Percentiles rank a stretch among this genome's conserved stretches.
phyloP scores from a whole-genome alignment of 1,284 basidiomycete genomes.

The Ceratobasidium sp. region DNA sequence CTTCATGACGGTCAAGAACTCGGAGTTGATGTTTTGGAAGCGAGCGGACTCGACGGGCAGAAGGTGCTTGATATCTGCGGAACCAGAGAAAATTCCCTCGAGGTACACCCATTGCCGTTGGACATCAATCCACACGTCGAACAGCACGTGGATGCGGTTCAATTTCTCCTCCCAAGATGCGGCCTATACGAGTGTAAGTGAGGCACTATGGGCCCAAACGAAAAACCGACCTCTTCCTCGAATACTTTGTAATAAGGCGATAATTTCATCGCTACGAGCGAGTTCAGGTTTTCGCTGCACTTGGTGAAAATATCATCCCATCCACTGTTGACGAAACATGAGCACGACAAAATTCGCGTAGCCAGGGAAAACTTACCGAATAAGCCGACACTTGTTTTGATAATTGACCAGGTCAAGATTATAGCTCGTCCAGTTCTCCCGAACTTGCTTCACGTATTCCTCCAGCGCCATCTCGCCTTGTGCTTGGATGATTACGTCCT shows the following conservation, averaged over 20 bases:
- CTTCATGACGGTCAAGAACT: conserved; percentile 99
- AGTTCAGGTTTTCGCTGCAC: conserved; percentile 96
- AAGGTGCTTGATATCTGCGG: conserved; percentile 97
- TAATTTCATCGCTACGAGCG: conserved; percentile 94
- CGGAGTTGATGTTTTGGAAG: conserved; percentile 98
- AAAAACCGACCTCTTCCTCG: conserved; percentile 78
- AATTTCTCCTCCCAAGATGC: conserved; percentile 95
- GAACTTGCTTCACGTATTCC: conserved; percentile 94
- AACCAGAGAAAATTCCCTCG: conserved; percentile 99
- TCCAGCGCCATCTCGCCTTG: conserved; percentile 97
- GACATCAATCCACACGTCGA: conserved; percentile 99
- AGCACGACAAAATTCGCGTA: conserved; percentile 7
- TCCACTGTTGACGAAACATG: conserved; percentile 64
- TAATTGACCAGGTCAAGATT: conserved; percentile 97
- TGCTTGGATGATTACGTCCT: conserved; percentile 96
- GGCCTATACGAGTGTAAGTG: conserved; percentile 62
- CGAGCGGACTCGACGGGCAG: conserved; percentile 96
- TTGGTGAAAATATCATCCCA: conserved; percentile 99
- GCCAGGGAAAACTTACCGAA: conserved; percentile 66
- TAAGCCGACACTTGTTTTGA: conserved; percentile 97
- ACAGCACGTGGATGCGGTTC: conserved; percentile 94
- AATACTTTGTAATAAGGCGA: conserved; percentile 98
- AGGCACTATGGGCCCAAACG: conserved; percentile 8
- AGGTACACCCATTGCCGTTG: conserved; percentile 99
- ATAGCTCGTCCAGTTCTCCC: conserved; percentile 97